Base-by-base conservation (phyloP, 2,329 filamentous ascomycete genomes). In the Fusarium coicis region DNA sequence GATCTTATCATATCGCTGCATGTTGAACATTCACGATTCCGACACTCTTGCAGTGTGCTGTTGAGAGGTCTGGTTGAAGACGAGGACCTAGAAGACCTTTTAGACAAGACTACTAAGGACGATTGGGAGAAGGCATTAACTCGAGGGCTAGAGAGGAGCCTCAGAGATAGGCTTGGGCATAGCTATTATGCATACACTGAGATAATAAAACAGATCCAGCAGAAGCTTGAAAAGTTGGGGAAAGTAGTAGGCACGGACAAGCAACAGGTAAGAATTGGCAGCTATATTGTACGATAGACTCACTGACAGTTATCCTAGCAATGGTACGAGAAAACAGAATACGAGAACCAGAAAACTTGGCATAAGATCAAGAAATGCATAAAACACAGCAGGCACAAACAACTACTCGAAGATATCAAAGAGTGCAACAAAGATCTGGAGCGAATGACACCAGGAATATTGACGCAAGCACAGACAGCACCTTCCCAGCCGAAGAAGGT, bases 221-320 rank as follows among this genome's bases (percentile, higher is more conserved):
- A 23, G n/a, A 43, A 43, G 40, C 40, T 43, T 43, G 15, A 43
- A 43, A 43, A 11, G 10, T 23, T 43, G 15, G 40, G n/a, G 10
- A 23, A 23, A 18, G 40, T 43, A 43, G 40, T 43, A 15, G 40
- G 40, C 10, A 43, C 23, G n/a, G 0, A 15, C n/a, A 43, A 23
- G 40, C n/a, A 23, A 23, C 40, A 43, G n/a, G 40, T 43, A 18
- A 4, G 40, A 11, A 18, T 8, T 43, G 7, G 15, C 40, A 18
- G n/a, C 0, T 18, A 5, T 11, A 8, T 43, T 6, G 4, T 4
- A 23, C 11, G 10, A 23, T 16, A 18, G 10, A 11, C n/a, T 43
- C 4, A 23, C 40, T 43, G 10, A 43, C 15, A 23, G 10, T 11
- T 18, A 23, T 8, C 10, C 0, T 23, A 43, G 40, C 15, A 43